Percentiles rank a stretch among this genome's conserved stretches.
phyloP scores from a whole-genome alignment of 1,284 basidiomycete genomes.

The Earliella scabrosa region DNA sequence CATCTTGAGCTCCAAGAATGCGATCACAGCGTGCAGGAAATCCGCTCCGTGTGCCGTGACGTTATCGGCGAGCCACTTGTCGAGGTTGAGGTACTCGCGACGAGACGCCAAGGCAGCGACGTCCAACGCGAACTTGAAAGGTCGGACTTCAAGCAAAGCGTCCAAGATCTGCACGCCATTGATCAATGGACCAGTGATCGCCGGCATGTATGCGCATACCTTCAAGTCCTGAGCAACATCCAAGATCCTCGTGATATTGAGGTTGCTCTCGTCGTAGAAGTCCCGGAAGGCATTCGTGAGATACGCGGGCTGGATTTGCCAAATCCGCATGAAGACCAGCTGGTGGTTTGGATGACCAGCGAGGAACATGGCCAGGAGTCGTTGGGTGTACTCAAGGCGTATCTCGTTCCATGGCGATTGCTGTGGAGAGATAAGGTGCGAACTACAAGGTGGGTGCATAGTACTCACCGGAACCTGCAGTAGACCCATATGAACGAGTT shows the following conservation, averaged over 20 bases:
- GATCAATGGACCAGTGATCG: neutral
- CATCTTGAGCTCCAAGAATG: slow-evolving; percentile 91
- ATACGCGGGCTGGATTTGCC: slow-evolving; percentile 87
- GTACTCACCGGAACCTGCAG: slow-evolving; percentile 86
- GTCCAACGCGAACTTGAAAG: slow-evolving; percentile 89
- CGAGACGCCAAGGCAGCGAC: slow-evolving; percentile 93
- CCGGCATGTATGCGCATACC: slow-evolving; percentile 47
- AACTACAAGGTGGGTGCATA: neutral
- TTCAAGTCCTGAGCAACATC: slow-evolving; percentile 97
- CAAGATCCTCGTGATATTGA: slow-evolving; percentile 93
- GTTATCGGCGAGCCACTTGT: slow-evolving; percentile 94
- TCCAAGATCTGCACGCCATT: slow-evolving; percentile 74
- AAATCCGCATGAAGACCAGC: slow-evolving; percentile 95
- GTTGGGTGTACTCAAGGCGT: slow-evolving; percentile 84
- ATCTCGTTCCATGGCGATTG: slow-evolving; percentile 89
- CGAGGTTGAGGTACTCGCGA: slow-evolving; percentile 92
- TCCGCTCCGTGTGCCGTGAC: slow-evolving; percentile 81
- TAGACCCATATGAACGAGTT: slow-evolving; percentile 92
- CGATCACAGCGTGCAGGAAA: slow-evolving; percentile 86
- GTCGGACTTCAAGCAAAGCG: slow-evolving; percentile 84
- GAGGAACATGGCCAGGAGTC: slow-evolving; percentile 90
- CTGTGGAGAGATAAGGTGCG: slow-evolving; percentile 31
- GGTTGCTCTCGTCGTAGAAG: slow-evolving; percentile 91
- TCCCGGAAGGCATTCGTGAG: slow-evolving; percentile 88
- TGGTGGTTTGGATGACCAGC: slow-evolving; percentile 93